Evolutionary conservation across 1,284 basidiomycete genomes (phyloP).

Genomic region (Gomphus bonarii): DNA sequence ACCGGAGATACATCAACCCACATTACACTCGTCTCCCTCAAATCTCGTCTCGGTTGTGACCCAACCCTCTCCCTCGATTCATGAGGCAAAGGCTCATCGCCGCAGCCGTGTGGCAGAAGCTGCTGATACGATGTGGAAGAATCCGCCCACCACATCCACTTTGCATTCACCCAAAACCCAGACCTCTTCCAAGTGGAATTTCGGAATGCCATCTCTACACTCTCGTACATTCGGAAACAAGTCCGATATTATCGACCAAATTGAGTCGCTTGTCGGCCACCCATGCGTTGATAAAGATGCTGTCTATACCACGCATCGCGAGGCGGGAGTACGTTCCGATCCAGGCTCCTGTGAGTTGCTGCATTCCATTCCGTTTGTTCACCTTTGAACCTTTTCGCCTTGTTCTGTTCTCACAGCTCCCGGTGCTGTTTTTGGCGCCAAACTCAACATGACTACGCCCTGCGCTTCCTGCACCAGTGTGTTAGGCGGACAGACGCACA

Average conservation of each 20-base stretch:
- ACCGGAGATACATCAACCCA: neutral
- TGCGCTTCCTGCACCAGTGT: conserved; percentile 36
- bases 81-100: neutral
- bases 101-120: neutral
- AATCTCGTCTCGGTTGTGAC: neutral
- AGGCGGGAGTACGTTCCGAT: neutral
- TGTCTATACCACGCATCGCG: neutral
- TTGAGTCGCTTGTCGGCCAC: neutral
- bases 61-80: neutral
- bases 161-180: neutral
- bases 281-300: neutral
- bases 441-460: conserved; percentile 33
- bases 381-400: neutral
- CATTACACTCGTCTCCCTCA: neutral
- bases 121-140: neutral
- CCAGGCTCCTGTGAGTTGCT: neutral
- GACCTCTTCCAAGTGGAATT: neutral
- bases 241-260: neutral
- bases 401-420: neutral
- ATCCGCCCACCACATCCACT: neutral
- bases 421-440: conserved; percentile 38
- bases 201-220: neutral
- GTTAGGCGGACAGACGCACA: conserved; percentile 40
- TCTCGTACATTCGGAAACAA: neutral
- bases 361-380: neutral